Percentiles rank a stretch among this genome's conserved stretches.
These are phyloP conservation scores for Paraphoma sp. DNA, from an alignment of 2,329 filamentous ascomycete species.

Conservation along the genomic window DNA sequence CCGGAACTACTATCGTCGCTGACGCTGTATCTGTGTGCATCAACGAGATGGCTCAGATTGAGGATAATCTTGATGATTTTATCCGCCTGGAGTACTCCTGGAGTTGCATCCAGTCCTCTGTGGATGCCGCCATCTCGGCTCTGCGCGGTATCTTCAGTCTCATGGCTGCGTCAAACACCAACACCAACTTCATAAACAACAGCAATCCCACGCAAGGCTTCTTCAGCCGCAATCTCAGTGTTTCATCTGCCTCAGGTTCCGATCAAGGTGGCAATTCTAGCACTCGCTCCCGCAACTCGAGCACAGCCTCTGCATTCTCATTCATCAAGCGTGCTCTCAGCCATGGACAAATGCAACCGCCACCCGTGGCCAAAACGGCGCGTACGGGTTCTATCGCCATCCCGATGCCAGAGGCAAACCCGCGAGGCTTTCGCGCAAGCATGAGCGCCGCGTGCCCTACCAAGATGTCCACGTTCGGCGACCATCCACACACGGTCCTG, in stretches of 20 bases:
- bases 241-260: constrained; percentile 28
- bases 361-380: constrained; percentile 12
- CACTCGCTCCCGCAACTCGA: constrained; percentile 29
- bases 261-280: constrained; percentile 18
- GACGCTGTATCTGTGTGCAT: constrained; percentile 53
- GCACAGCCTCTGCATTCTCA: constrained; percentile 32
- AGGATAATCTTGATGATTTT: constrained; percentile 52
- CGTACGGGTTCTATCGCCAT: constrained; percentile 33
- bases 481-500: constrained; percentile 41
- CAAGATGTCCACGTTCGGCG: constrained; percentile 42
- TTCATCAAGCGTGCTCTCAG: constrained; percentile 40
- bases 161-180: constrained; percentile 37
- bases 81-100: constrained; percentile 55
- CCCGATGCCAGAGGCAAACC: constrained; percentile 38
- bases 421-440: constrained; percentile 33
- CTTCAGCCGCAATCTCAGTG: constrained; percentile 30
- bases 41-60: constrained; percentile 49
- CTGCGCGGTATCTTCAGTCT: constrained; percentile 56
- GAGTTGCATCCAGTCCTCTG: constrained; percentile 51
- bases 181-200: not conserved
- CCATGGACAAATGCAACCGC: constrained; percentile 19
- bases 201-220: constrained; percentile 2
- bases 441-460: constrained; percentile 49
- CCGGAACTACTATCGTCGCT: constrained; percentile 53
- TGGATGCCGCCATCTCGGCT: constrained; percentile 50